phyloP scores from a whole-genome alignment of 2,329 filamentous ascomycete genomes.

The Cladosporium sp. region DNA sequence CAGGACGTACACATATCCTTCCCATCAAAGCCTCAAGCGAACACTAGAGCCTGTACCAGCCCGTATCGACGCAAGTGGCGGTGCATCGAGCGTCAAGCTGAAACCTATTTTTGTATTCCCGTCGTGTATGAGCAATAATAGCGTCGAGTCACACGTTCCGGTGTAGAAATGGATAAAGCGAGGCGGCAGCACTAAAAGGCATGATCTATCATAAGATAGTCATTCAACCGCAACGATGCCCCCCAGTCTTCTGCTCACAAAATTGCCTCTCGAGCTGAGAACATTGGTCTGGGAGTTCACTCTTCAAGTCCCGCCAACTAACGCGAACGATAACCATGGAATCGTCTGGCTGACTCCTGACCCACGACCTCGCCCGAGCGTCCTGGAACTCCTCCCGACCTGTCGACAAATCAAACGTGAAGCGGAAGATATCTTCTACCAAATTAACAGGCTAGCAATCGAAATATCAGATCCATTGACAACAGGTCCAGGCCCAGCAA shows the following conservation, averaged over 20 bases:
- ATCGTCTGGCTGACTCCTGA: background rate
- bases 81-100: background rate
- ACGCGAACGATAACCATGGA: background rate
- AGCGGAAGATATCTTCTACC: slow-evolving; percentile 18
- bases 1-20: background rate
- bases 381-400: slow-evolving; percentile 16
- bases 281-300: background rate
- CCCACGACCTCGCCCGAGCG: background rate
- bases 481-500: background rate
- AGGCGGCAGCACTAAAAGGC: background rate
- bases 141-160: background rate
- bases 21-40: background rate
- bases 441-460: slow-evolving; percentile 6
- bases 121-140: background rate
- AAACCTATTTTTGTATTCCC: background rate
- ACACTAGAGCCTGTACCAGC: background rate
- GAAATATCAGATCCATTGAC: background rate
- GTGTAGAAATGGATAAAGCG: background rate
- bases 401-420: slow-evolving; percentile 17
- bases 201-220: background rate
- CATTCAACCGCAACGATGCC: background rate
- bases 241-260: background rate
- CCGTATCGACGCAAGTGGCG: background rate
- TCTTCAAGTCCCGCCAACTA: background rate
- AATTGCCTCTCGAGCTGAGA: background rate